Evolutionary conservation across 2,329 filamentous ascomycete species (phyloP).

Genomic region (Aureobasidium sp.): DNA sequence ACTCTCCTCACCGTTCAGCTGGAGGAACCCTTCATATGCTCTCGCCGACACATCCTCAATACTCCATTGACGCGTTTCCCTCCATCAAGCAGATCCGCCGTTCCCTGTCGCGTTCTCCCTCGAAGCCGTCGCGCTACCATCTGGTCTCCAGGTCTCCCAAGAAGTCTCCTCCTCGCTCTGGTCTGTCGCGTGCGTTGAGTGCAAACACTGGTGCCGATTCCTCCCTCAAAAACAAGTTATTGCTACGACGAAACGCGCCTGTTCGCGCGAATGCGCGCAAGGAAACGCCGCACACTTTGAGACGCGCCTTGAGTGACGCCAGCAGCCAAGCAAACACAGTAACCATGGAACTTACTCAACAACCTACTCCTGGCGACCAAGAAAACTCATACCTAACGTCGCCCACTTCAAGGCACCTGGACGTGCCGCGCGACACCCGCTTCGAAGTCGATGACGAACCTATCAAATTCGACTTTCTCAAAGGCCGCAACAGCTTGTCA

Average conservation of each 20-base stretch:
- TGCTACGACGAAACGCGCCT: slow-evolving; percentile 37
- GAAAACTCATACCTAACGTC: slow-evolving; percentile 19
- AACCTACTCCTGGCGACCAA: slow-evolving; percentile 27
- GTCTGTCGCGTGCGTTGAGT: slow-evolving; percentile 26
- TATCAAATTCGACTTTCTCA: slow-evolving; percentile 42
- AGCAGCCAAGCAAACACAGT: slow-evolving; percentile 63
- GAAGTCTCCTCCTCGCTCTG: slow-evolving; percentile 32
- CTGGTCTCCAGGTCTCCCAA: slow-evolving; percentile 44
- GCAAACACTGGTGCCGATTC: slow-evolving; percentile 16
- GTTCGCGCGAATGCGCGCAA: slow-evolving; percentile 64
- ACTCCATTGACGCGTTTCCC: slow-evolving; percentile 74
- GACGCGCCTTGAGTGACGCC: slow-evolving; percentile 65
- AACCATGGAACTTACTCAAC: slow-evolving; percentile 37
- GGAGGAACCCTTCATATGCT: slow-evolving; percentile 79
- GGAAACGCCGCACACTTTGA: slow-evolving; percentile 54
- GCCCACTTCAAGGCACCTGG: slow-evolving; percentile 22
- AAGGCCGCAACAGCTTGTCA: slow-evolving; percentile 33
- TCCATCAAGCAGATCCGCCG: slow-evolving; percentile 77
- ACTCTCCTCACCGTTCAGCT: slow-evolving; percentile 43
- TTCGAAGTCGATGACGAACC: slow-evolving; percentile 35
- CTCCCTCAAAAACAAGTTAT: slow-evolving; percentile 12
- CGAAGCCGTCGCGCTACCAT: slow-evolving; percentile 65
- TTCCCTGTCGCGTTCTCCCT: slow-evolving; percentile 88
- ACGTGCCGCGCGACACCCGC: slow-evolving; percentile 18
- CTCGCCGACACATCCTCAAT: slow-evolving; percentile 58